Percentiles rank a stretch among this genome's conserved stretches.
phyloP scores from a whole-genome alignment of 768 basidiomycete species.

The Zangia roseola region DNA sequence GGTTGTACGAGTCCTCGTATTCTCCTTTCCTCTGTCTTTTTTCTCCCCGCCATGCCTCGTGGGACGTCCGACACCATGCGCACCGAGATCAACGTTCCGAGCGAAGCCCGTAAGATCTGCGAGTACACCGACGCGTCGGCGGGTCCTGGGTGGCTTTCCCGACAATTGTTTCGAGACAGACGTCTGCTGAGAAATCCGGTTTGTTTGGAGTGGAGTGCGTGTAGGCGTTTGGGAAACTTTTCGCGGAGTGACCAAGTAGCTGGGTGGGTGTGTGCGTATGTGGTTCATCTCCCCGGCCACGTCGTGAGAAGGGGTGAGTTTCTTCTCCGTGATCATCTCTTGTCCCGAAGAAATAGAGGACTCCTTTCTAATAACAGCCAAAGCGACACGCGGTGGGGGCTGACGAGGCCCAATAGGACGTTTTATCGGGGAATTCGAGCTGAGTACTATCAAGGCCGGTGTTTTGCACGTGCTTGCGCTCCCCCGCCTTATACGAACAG shows the following conservation, averaged over 20 bases:
- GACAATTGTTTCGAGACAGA: conserved; percentile 22
- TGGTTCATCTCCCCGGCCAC: not conserved
- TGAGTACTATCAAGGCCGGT: conserved; percentile 18
- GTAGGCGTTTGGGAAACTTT: conserved; percentile 8
- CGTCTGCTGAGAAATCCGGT: conserved; percentile 6
- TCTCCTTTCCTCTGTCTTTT: conserved; percentile 24
- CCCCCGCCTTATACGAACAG: not conserved
- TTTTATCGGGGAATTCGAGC: conserved; percentile 24
- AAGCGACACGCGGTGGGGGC: conserved; percentile 15
- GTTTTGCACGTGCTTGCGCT: not conserved
- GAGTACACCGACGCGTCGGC: conserved; percentile 33
- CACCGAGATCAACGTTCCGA: conserved; percentile 31
- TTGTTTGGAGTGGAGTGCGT: conserved; percentile 14
- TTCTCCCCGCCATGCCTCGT: conserved; percentile 24
- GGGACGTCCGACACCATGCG: conserved; percentile 27
- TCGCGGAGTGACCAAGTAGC: not conserved
- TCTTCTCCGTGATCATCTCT: conserved; percentile 5
- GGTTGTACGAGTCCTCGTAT: conserved; percentile 17
- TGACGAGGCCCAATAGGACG: conserved; percentile 23
- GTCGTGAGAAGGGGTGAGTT: not conserved
- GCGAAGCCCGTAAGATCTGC: conserved; percentile 40
- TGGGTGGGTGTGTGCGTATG: conserved; percentile 12
- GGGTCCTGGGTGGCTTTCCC: conserved; percentile 27
- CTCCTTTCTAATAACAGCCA: not conserved
- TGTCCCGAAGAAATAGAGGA: conserved; percentile 2